Evolutionary conservation across 805 yeast species (phyloP).

Genomic region (Lipomyces spencermartinsiae): DNA sequence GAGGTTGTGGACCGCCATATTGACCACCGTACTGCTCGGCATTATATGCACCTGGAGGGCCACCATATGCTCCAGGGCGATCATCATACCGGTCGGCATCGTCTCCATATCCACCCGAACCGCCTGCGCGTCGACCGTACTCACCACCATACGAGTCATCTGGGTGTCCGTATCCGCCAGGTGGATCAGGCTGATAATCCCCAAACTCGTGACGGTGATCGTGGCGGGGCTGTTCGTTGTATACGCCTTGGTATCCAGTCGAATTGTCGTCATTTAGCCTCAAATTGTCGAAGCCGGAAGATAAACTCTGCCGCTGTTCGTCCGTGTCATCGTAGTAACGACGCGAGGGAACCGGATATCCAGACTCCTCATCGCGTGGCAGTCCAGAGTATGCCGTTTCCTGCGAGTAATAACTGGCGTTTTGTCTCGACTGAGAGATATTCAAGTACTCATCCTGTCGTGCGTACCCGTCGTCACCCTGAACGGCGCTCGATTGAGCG

Average conservation of each 20-base stretch:
- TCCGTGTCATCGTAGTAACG: background rate
- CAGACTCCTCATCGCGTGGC: background rate
- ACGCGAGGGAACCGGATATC: background rate
- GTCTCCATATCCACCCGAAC: background rate
- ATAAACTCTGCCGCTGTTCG: background rate
- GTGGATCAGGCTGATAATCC: background rate
- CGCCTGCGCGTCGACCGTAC: background rate
- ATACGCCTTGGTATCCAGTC: background rate
- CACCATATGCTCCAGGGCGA: background rate
- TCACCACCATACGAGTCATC: background rate
- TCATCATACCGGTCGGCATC: background rate
- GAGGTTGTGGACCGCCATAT: background rate
- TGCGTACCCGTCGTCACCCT: background rate
- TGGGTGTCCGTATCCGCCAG: background rate
- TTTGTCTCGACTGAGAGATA: background rate
- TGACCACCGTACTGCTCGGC: background rate
- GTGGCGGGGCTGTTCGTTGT: background rate
- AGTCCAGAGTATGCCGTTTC: background rate
- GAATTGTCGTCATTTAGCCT: background rate
- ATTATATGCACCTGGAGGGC: background rate
- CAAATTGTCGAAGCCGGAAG: slow-evolving; percentile 8
- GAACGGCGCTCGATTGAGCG: background rate
- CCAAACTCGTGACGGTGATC: background rate
- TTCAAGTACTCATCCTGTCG: background rate
- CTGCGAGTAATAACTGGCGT: background rate